A percentile compares a stretch with the other conserved stretches of the same genome.
Conservation (phyloP, 805 yeast genomes). For the Yarrowia osloensis region DNA sequence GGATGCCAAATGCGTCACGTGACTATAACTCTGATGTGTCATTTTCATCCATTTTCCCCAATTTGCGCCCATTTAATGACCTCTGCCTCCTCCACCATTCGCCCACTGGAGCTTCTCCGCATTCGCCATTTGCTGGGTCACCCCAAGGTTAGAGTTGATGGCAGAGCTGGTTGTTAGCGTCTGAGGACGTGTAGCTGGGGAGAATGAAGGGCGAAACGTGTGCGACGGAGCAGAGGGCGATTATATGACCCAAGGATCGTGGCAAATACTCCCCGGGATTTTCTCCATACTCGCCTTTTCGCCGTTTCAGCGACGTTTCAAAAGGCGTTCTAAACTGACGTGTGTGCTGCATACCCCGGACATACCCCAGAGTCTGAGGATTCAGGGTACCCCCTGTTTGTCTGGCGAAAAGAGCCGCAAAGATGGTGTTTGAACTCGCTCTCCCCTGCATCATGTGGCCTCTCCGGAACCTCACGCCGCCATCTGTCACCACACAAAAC, state of each 20-base stretch:
- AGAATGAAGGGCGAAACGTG: too few species aligned
- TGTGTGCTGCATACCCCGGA: background rate
- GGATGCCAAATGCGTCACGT: background rate
- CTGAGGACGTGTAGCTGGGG: background rate
- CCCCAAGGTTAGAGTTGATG: background rate
- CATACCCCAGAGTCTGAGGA: background rate
- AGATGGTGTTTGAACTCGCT: too few species aligned
- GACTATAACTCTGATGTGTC: background rate
- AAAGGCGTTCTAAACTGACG: background rate
- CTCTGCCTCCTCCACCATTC: too few species aligned
- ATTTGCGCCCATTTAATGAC: too few species aligned
- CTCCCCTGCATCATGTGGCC: conserved; percentile 18
- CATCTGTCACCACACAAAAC: too few species aligned
- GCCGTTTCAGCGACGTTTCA: background rate
- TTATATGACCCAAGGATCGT: too few species aligned
- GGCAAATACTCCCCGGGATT: too few species aligned
- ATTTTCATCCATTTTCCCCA: too few species aligned
- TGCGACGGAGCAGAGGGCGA: too few species aligned
- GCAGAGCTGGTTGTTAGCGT: background rate
- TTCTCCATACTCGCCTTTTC: too few species aligned
- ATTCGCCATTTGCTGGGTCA: background rate
- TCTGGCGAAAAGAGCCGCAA: too few species aligned
- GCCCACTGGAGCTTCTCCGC: conserved; percentile 2
- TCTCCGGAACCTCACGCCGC: background rate
- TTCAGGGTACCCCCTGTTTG: background rate